A percentile compares a stretch with the other conserved stretches of the same genome.
These are phyloP conservation scores for Populus ilicifolia DNA, from an alignment of 345 rosid genomes.

Conservation along the genomic window DNA sequence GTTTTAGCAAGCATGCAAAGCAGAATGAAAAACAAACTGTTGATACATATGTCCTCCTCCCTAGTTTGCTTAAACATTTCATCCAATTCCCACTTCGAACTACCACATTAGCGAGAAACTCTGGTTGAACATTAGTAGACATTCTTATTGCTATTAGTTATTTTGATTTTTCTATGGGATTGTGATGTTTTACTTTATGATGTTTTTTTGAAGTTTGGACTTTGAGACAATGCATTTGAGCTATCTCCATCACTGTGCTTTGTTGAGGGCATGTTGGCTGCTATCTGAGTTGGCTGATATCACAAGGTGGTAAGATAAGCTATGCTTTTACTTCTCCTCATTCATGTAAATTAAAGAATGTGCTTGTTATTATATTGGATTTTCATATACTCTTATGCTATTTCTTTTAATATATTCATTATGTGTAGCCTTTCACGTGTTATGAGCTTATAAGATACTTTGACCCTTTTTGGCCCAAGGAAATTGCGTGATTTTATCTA, in stretches of 20 bases:
- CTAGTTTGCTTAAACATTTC: not conserved
- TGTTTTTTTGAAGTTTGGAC: not conserved
- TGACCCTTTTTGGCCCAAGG: not conserved
- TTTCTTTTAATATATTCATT: not conserved
- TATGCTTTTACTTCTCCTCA: not conserved
- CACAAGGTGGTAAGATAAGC: not conserved
- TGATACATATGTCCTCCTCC: not conserved
- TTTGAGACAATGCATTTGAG: not conserved
- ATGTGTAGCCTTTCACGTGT: not conserved
- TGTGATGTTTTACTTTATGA: not conserved
- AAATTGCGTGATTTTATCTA: not conserved
- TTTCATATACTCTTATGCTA: not conserved
- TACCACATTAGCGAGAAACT: not conserved
- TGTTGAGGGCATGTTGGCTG: conserved; percentile 8
- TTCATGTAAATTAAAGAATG: not conserved
- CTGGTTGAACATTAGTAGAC: not conserved
- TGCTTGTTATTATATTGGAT: not conserved
- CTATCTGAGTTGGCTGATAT: not conserved
- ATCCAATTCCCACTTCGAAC: not conserved
- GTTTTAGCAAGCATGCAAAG: not conserved
- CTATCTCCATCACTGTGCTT: not conserved
- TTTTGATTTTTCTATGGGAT: not conserved
- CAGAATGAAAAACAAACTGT: not conserved
- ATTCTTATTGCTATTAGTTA: not conserved
- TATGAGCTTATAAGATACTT: not conserved